These are phyloP conservation scores for Pythium pectinolyticum DNA, from an alignment of 352 stramenopile species.

Conservation along the genomic window DNA sequence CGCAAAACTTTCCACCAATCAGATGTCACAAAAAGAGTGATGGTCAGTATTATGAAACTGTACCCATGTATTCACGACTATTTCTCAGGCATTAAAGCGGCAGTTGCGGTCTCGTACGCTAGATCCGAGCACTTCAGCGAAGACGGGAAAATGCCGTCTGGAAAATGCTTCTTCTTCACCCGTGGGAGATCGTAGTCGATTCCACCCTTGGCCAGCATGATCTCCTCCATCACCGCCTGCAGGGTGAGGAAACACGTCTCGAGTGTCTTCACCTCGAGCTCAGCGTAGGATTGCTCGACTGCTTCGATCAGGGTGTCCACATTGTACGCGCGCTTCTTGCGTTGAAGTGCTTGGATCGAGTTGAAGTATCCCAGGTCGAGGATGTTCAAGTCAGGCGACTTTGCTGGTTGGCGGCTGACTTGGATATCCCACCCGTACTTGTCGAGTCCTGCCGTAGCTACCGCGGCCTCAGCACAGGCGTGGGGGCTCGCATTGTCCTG, in stretches of 20 bases:
- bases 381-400: constrained; percentile 16
- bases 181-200: constrained; percentile 5
- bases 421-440: not conserved
- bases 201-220: not conserved
- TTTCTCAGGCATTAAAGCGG: not conserved
- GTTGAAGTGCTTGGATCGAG: constrained; percentile 14
- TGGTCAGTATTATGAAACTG: too few relatives aligned
- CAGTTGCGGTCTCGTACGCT: not conserved
- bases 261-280: not conserved
- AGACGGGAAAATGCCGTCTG: not conserved
- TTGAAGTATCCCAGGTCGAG: constrained; percentile 20
- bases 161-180: not conserved
- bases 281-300: not conserved
- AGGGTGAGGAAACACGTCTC: constrained; percentile 17
- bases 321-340: not conserved
- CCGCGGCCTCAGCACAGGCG: not conserved
- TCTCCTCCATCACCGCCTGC: constrained; percentile 16
- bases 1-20: too few relatives aligned
- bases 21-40: too few relatives aligned
- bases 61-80: too few relatives aligned
- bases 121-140: not conserved
- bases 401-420: constrained; percentile 3
- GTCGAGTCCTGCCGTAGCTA: not conserved
- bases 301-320: constrained; percentile 8
- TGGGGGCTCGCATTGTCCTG: constrained; percentile 7